Conservation (phyloP, 768 basidiomycete genomes). For the Paxillus ammoniavirescens region DNA sequence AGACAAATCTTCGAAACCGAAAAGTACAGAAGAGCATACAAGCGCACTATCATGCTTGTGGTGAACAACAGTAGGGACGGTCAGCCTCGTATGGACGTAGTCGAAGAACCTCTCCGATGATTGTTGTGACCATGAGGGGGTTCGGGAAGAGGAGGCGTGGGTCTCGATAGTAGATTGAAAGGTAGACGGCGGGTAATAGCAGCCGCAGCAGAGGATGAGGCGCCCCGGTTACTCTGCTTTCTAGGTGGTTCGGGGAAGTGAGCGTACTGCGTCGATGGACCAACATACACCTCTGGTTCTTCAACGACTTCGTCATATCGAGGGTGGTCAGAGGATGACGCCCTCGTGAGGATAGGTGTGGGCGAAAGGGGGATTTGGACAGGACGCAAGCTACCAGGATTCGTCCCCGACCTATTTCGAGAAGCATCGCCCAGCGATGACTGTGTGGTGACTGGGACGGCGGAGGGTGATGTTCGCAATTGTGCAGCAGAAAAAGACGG, state of each 20-base stretch:
- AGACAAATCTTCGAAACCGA: conserved; percentile 14
- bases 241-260: conserved; percentile 68
- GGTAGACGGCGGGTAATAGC: conserved; percentile 56
- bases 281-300: conserved; percentile 53
- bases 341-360: conserved; percentile 44
- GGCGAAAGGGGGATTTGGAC: conserved; percentile 40
- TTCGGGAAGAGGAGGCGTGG: conserved; percentile 33
- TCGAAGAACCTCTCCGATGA: conserved; percentile 46
- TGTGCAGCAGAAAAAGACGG: conserved; percentile 81
- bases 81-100: conserved; percentile 34
- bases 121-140: conserved; percentile 17
- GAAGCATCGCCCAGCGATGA: conserved; percentile 41
- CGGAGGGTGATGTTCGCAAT: conserved; percentile 51
- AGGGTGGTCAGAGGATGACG: conserved; percentile 56
- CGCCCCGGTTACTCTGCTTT: conserved; percentile 41
- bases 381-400: conserved; percentile 49
- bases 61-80: not conserved
- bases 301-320: conserved; percentile 37
- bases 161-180: conserved; percentile 67
- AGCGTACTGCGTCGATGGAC: conserved; percentile 69
- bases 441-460: conserved; percentile 31
- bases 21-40: conserved; percentile 12
- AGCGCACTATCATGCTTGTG: conserved; percentile 7
- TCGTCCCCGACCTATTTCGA: conserved; percentile 67
- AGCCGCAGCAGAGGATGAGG: conserved; percentile 47